These are phyloP conservation scores for Xylaria sp. DNA, from an alignment of 2,329 filamentous ascomycete species.

Conservation along the genomic window DNA sequence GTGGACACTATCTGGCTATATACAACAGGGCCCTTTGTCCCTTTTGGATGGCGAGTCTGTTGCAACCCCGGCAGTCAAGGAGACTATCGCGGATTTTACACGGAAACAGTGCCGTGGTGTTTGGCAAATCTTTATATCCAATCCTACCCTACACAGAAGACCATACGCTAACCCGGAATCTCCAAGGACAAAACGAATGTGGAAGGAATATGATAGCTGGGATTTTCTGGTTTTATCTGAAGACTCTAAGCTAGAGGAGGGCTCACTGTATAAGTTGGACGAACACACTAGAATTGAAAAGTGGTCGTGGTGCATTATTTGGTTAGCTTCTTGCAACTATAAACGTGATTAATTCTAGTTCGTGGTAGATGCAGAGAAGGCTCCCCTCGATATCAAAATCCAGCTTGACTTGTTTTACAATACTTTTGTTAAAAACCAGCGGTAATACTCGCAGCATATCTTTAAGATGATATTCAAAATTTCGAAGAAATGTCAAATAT, in stretches of 20 bases:
- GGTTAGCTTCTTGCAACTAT: background rate
- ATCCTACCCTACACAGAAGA: conserved; percentile 34
- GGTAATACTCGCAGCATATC: too few species aligned
- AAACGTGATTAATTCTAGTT: background rate
- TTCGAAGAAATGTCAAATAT: too few species aligned
- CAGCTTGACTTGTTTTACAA: background rate
- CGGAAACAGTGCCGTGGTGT: too few species aligned
- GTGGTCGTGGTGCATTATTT: background rate
- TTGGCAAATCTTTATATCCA: too few species aligned
- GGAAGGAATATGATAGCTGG: conserved; percentile 35
- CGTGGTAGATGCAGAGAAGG: background rate
- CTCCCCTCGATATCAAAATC: background rate
- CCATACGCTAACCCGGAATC: conserved; percentile 38
- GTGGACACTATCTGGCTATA: too few species aligned
- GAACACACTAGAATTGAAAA: background rate
- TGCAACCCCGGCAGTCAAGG: too few species aligned
- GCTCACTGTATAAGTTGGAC: background rate
- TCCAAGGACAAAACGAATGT: conserved; percentile 42
- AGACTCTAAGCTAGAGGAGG: background rate
- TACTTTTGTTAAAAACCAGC: too few species aligned
- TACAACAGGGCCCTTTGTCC: too few species aligned
- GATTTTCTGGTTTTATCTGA: background rate
- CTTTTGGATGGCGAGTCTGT: too few species aligned
- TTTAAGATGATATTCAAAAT: too few species aligned
- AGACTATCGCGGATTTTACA: too few species aligned